Conservation (phyloP, 202 grass and related monocot genomes). For the Schoenoplectus tabernaemontani region DNA sequence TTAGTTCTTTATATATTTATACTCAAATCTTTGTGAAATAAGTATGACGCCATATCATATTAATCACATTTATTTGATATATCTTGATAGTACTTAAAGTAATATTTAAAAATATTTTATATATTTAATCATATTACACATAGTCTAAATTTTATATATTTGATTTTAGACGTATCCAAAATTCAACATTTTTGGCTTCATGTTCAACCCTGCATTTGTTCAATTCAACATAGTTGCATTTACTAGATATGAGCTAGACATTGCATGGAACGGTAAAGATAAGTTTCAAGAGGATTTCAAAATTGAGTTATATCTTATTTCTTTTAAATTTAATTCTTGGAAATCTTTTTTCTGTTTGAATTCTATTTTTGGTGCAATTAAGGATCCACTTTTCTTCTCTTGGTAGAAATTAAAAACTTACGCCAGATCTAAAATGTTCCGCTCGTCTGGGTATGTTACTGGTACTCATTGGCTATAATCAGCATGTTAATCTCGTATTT, state of each 20-base stretch:
- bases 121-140: too few species aligned
- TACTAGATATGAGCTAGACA: slow-evolving; percentile 42
- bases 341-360: neutral
- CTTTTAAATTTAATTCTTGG: neutral
- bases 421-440: neutral
- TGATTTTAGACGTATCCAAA: too few species aligned
- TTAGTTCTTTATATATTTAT: too few species aligned
- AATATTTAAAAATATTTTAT: too few species aligned
- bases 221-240: slow-evolving; percentile 37
- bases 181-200: slow-evolving; percentile 54
- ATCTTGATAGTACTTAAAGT: too few species aligned
- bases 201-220: slow-evolving; percentile 55
- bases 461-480: neutral
- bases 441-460: neutral
- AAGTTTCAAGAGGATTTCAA: slow-evolving; percentile 38
- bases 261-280: slow-evolving; percentile 25
- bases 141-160: too few species aligned
- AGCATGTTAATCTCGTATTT: neutral
- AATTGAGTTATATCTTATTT: slow-evolving; percentile 42
- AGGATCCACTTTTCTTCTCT: neutral
- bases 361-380: neutral
- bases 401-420: too few species aligned
- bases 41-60: too few species aligned
- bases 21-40: too few species aligned
- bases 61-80: too few species aligned